phyloP scores from a whole-genome alignment of 768 basidiomycete species.

The Tephrocybe sp. region DNA sequence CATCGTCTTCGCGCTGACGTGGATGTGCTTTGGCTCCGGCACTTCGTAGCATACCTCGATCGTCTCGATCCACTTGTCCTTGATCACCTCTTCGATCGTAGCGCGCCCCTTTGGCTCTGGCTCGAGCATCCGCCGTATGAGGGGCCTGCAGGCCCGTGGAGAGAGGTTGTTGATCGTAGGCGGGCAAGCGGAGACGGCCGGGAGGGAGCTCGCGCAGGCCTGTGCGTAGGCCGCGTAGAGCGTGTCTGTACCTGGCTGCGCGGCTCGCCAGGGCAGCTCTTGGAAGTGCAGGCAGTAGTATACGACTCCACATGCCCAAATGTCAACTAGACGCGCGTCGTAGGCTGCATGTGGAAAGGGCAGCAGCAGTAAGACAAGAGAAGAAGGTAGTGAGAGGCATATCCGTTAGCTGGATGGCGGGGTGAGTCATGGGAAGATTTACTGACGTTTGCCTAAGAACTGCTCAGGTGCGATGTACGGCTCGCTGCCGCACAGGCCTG shows the following conservation, averaged over 20 bases:
- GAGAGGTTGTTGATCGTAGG: slow-evolving; percentile 86
- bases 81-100: slow-evolving; percentile 78
- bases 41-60: slow-evolving; percentile 82
- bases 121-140: slow-evolving; percentile 93
- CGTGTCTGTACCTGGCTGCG: slow-evolving; percentile 69
- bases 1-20: slow-evolving; percentile 63
- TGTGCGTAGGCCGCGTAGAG: slow-evolving; percentile 77
- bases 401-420: slow-evolving; percentile 34
- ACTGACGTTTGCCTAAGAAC: slow-evolving; percentile 93
- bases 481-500: slow-evolving; percentile 95
- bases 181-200: slow-evolving; percentile 43
- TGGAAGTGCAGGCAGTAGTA: slow-evolving; percentile 99
- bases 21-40: slow-evolving; percentile 64
- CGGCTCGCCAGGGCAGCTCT: slow-evolving; percentile 96
- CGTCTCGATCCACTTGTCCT: slow-evolving; percentile 72
- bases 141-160: slow-evolving; percentile 76
- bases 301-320: slow-evolving; percentile 96
- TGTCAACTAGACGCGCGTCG: slow-evolving; percentile 94
- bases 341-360: slow-evolving; percentile 58
- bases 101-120: slow-evolving; percentile 80
- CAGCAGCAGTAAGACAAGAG: slow-evolving; percentile 2
- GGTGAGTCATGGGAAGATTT: slow-evolving; percentile 25
- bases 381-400: slow-evolving; percentile 21
- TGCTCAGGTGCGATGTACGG: slow-evolving; percentile 99
- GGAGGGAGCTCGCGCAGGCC: slow-evolving; percentile 47